These are phyloP conservation scores for Fusarium chuoi DNA, from an alignment of 2,329 filamentous ascomycete species.

Conservation along the genomic window DNA sequence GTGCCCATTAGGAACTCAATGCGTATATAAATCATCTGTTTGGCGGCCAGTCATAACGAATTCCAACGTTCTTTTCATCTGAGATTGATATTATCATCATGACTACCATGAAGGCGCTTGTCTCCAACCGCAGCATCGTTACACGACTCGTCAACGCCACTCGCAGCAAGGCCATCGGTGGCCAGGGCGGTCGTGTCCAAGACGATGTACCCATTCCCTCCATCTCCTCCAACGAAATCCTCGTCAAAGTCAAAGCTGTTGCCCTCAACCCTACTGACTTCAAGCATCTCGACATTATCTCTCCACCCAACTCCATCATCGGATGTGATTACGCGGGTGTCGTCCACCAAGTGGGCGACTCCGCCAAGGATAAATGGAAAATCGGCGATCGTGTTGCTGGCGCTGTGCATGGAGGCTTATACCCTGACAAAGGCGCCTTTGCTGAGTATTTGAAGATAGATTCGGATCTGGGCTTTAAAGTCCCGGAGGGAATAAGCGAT, in stretches of 20 bases:
- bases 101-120: neutral
- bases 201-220: neutral
- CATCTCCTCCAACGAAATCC: neutral
- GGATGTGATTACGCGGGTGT: neutral
- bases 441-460: neutral
- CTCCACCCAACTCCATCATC: neutral
- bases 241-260: neutral
- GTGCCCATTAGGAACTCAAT: neutral
- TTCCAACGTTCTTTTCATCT: neutral
- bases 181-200: neutral
- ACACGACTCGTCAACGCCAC: neutral
- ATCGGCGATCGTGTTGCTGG: neutral
- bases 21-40: neutral
- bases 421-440: neutral
- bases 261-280: neutral
- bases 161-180: neutral
- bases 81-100: neutral
- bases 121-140: neutral
- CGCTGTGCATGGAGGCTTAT: neutral
- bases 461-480: neutral
- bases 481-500: rapidly evolving
- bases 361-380: neutral
- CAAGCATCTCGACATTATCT: neutral
- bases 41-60: neutral
- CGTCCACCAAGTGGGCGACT: neutral